Conservation (phyloP, 768 basidiomycete genomes). For the Tulasnella sp. region DNA sequence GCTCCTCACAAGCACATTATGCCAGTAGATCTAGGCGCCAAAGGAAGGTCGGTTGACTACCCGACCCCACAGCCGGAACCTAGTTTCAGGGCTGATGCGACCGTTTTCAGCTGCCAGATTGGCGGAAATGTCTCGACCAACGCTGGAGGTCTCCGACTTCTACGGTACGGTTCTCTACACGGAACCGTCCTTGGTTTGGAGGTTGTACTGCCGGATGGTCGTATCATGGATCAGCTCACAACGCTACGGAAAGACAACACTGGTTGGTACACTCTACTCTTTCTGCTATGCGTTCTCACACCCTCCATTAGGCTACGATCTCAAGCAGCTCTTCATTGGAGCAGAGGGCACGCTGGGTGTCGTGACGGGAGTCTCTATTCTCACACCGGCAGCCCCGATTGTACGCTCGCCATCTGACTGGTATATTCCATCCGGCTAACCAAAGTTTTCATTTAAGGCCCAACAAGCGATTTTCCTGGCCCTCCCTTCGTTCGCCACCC, state of each 20-base stretch:
- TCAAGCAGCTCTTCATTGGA: constrained; percentile 98
- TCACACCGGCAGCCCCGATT: constrained; percentile 69
- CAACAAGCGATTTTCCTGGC: constrained; percentile 91
- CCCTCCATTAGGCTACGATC: constrained; percentile 67
- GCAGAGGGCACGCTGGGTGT: constrained; percentile 95
- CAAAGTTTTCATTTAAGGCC: constrained; percentile 45
- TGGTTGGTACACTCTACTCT: constrained; percentile 45
- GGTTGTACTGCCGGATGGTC: constrained; percentile 91
- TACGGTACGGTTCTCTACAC: constrained; percentile 93
- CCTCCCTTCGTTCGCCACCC: constrained; percentile 78
- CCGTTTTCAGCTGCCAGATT: constrained; percentile 75
- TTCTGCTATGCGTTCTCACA: not conserved
- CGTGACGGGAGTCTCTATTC: constrained; percentile 90
- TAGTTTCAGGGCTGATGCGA: not conserved
- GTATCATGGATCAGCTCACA: constrained; percentile 82
- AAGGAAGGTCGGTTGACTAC: constrained; percentile 65
- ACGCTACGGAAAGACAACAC: constrained; percentile 96
- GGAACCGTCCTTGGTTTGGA: constrained; percentile 94
- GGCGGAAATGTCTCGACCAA: constrained; percentile 97
- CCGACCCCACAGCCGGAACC: not conserved
- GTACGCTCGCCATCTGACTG: constrained; percentile 26
- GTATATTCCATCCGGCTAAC: not conserved
- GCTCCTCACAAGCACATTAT: constrained; percentile 88
- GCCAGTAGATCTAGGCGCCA: constrained; percentile 93
- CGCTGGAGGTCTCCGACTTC: constrained; percentile 89